Conservation (phyloP, 2,329 filamentous ascomycete genomes). For the Zasmidium citrigriseum region DNA sequence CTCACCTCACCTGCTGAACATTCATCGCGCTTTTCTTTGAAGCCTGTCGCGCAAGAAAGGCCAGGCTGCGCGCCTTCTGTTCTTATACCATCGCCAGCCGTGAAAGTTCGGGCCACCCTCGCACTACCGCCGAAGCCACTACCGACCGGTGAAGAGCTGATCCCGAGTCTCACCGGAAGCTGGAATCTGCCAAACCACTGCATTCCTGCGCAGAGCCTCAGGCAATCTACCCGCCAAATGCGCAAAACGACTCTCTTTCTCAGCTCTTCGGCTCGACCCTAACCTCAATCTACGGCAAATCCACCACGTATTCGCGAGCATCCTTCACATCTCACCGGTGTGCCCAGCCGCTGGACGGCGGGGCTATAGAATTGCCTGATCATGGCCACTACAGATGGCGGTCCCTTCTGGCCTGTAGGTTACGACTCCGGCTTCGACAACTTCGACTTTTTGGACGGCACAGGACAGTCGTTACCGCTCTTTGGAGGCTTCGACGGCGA, state of each 20-base stretch:
- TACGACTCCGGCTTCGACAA: conserved; percentile 2
- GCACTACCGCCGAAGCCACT: too few species aligned
- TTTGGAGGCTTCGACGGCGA: background rate
- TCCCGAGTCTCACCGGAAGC: background rate
- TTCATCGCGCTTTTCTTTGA: too few species aligned
- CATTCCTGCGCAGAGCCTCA: background rate
- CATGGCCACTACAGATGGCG: conserved; percentile 5
- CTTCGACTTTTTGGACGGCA: conserved; percentile 3
- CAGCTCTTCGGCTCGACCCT: background rate
- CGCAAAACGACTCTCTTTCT: background rate
- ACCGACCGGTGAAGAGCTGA: too few species aligned
- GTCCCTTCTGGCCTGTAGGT: background rate
- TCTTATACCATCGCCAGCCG: background rate
- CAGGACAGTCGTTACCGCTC: conserved; percentile 1
- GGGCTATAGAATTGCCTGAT: background rate
- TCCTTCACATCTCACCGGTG: conserved; percentile 5
- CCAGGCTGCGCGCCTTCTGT: too few species aligned
- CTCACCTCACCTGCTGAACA: background rate
- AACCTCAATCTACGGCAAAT: background rate
- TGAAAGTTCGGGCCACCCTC: too few species aligned
- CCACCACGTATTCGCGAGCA: background rate
- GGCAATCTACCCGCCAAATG: background rate
- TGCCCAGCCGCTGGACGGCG: background rate
- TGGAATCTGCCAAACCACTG: background rate
- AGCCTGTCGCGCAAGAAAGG: too few species aligned